Evolutionary conservation across 2,329 filamentous ascomycete species (phyloP).

Genomic region (Nigrospora sphaerica): DNA sequence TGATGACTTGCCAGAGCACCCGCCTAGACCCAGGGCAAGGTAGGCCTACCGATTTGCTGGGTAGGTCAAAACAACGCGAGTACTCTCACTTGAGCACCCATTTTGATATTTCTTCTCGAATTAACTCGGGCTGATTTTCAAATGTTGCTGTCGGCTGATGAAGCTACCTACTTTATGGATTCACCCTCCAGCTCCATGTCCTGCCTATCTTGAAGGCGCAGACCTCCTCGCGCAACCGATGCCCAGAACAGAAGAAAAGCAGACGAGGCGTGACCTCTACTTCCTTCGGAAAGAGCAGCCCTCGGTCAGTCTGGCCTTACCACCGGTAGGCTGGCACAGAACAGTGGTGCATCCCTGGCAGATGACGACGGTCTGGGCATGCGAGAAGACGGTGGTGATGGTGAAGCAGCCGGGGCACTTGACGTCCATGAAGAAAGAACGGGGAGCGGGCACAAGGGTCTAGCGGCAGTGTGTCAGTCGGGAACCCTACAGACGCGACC

Average conservation of each 20-base stretch:
- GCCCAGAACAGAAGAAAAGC: conserved; percentile 33
- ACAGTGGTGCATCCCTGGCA: conserved; percentile 99
- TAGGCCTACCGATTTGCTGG: too few species aligned
- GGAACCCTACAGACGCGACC: too few species aligned
- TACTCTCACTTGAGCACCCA: too few species aligned
- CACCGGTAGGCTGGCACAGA: conserved; percentile 98
- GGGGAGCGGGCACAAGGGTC: conserved; percentile 90
- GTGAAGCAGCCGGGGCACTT: conserved; percentile 99
- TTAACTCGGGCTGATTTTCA: too few species aligned
- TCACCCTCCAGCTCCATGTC: too few species aligned
- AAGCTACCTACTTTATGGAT: too few species aligned
- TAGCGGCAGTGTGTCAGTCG: conserved; percentile 25
- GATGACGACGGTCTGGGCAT: conserved; percentile 99
- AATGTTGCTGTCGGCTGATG: too few species aligned
- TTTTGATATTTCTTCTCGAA: too few species aligned
- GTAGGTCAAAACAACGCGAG: too few species aligned
- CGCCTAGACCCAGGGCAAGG: too few species aligned
- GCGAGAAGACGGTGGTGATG: conserved; percentile 99
- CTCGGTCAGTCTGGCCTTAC: conserved; percentile 98
- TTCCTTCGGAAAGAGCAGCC: conserved; percentile 99
- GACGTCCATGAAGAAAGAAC: conserved; percentile 99
- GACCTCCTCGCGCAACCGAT: conserved; percentile 40
- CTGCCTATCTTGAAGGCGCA: too few species aligned
- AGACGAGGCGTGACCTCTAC: conserved; percentile 59
- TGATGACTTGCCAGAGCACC: too few species aligned